Base-by-base conservation (phyloP, 73 alveolate genomes). In the Paramecium octaurelia region DNA sequence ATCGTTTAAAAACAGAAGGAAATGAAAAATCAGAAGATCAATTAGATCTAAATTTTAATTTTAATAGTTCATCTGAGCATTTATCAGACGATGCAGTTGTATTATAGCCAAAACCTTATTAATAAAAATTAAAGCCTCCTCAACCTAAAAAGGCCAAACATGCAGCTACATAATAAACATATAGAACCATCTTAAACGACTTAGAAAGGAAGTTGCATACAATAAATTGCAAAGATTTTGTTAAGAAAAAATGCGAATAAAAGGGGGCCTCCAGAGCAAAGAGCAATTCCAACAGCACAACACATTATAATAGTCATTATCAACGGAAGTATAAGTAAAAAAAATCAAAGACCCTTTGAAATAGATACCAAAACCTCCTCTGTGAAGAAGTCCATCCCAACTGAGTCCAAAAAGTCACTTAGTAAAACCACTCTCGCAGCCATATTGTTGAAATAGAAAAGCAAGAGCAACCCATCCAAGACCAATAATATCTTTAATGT, bases 61-160 rank as follows among this genome's bases (percentile, higher is more conserved):
- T 80, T 24, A 80, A 80, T 80, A 80, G 91, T 80, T 80, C 91
- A 24, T 44, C 76, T n/a, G 91, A 80, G n/a, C 75, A 80, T 42
- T 5, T 80, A 80, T 80, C 91, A 43, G 91, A 80, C 5, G 91
- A 80, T 48, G 91, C 44, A 21, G 91, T 46, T 6, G 73, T 80
- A 80, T 64, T 80, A 8, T 35, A 42, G 57, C 70, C 70, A 43
- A 80, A 46, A 48, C 57, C 76, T 6, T 80, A 80, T 42, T 27
- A 80, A 46, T 27, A 80, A 46, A 80, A 80, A 46, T 46, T 80
- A 24, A 80, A 80, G 57, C 91, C 91, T 44, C 91, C 91, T 27
- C n/a, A 46, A 80, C 50, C 46, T 12, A 64, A 64, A 34, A 64
- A 27, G 46, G 9, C 48, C 10, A 64, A 64, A 64, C 9, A 54